Base-by-base conservation (phyloP, 345 rosid genomes). In the Corchorus capsularis region DNA sequence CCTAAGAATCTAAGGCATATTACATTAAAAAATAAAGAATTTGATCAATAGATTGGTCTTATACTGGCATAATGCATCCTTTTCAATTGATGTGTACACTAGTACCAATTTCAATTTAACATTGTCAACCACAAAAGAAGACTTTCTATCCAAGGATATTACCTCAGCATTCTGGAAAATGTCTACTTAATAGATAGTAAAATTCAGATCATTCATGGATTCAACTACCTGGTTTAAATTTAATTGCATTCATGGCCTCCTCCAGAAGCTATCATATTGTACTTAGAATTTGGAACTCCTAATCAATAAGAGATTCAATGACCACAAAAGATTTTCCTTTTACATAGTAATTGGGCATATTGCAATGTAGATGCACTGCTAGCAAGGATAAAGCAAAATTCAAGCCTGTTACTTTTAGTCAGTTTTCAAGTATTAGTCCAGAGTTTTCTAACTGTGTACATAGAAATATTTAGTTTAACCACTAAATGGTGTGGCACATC, bases 251-350 rank as follows among this genome's bases (percentile, higher is more conserved):
- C 14, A 60, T 8, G 8, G 27, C 27, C 27, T 45, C 37, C 56
- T 57, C 32, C 27, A 55, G 2, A n/a, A 22, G 53, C 54, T 15
- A n/a, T 0, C 15, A 70, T 14, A 17, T 35, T 71, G 63, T 35
- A 54, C 11, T 37, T 11, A 2, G 49, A 71, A 64, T 22, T n/a
- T 53, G 35, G 50, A 49, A 62, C 4, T 37, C 61, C 46, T 5
- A 54, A 71, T 71, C 47, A 71, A 32, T 35, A 70, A 70, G 74
- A 71, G 50, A 41, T 54, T 53, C 63, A 71, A 52, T 54, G 63
- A 37, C n/a, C 16, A 37, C 6, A 37, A 17, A 67, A 67, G 46
- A 54, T 54, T 54, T 71, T 50, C 59, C 59, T 37, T 49, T 50
- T 50, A 7, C 45, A 43, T 19, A 50, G 12, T 50, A 27, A 49